These are phyloP conservation scores for Arachis stenosperma DNA, from an alignment of 306 rosid genomes.

Conservation along the genomic window DNA sequence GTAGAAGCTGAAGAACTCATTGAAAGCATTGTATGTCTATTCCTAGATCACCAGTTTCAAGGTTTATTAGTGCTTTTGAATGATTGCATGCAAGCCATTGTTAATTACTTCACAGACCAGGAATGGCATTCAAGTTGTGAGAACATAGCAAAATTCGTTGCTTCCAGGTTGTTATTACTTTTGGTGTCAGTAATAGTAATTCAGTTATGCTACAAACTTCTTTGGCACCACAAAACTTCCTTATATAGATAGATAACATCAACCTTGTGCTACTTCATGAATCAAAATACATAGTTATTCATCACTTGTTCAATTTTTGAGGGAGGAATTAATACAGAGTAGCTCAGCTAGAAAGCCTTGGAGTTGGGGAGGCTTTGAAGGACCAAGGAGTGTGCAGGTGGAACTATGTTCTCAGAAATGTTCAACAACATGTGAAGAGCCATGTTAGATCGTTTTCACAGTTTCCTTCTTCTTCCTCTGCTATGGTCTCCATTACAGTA, in stretches of 20 bases:
- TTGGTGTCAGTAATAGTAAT: too few relatives aligned
- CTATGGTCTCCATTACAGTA: constrained; percentile 37
- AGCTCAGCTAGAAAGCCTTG: constrained; percentile 39
- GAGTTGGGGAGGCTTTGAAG: constrained; percentile 51
- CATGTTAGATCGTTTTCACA: constrained; percentile 44
- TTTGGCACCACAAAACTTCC: neutral
- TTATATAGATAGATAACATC: neutral
- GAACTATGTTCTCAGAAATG: constrained; percentile 45
- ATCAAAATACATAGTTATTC: neutral
- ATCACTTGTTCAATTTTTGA: neutral
- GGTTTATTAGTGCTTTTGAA: too few relatives aligned
- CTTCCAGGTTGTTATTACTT: too few relatives aligned
- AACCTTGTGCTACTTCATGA: neutral
- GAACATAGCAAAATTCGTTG: too few relatives aligned
- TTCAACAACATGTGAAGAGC: constrained; percentile 45
- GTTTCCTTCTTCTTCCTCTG: constrained; percentile 43
- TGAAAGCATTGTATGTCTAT: too few relatives aligned
- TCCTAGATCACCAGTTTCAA: too few relatives aligned
- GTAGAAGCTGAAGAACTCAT: too few relatives aligned
- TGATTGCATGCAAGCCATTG: too few relatives aligned
- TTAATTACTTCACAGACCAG: too few relatives aligned
- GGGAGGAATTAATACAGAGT: constrained; percentile 17
- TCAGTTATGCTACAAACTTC: too few relatives aligned
- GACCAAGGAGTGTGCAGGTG: constrained; percentile 70
- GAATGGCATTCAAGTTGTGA: too few relatives aligned